These are phyloP conservation scores for Saccharomycopsis synnaedendra DNA, from an alignment of 805 yeast genomes.

Conservation along the genomic window DNA sequence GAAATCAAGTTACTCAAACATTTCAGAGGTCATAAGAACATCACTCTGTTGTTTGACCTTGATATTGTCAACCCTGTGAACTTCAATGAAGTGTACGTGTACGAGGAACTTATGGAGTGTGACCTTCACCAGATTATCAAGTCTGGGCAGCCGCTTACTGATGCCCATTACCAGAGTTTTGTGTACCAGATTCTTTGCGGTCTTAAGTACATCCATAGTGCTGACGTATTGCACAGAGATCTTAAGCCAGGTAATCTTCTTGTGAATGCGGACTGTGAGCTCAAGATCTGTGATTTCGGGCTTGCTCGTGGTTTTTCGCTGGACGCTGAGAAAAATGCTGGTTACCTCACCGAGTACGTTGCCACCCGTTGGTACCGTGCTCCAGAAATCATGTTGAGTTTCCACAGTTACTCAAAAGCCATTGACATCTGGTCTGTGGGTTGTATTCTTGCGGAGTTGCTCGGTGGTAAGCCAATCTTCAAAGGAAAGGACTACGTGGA, in stretches of 20 bases:
- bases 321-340: conserved; percentile 15
- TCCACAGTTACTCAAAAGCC: conserved; percentile 91
- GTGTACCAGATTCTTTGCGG: conserved; percentile 85
- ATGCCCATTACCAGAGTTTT: conserved; percentile 89
- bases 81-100: conserved; percentile 85
- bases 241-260: conserved; percentile 85
- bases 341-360: conserved; percentile 70
- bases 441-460: conserved; percentile 86
- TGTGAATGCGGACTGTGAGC: conserved; percentile 57
- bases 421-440: conserved; percentile 98
- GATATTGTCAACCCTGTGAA: conserved; percentile 74
- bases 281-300: conserved; percentile 92
- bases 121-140: conserved; percentile 96
- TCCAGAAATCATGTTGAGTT: conserved; percentile 92
- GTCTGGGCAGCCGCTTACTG: conserved; percentile 87
- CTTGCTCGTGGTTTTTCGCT: conserved; percentile 66
- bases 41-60: conserved; percentile 88
- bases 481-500: conserved; percentile 95
- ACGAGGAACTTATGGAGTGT: conserved; percentile 97
- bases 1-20: conserved; percentile 85
- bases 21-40: conserved; percentile 92
- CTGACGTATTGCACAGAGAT: conserved; percentile 87
- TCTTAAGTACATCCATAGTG: conserved; percentile 78
- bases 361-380: conserved; percentile 97
- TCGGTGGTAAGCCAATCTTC: conserved; percentile 86